Conservation (phyloP, 305 asterid species). For the Fraxinus paxiana region DNA sequence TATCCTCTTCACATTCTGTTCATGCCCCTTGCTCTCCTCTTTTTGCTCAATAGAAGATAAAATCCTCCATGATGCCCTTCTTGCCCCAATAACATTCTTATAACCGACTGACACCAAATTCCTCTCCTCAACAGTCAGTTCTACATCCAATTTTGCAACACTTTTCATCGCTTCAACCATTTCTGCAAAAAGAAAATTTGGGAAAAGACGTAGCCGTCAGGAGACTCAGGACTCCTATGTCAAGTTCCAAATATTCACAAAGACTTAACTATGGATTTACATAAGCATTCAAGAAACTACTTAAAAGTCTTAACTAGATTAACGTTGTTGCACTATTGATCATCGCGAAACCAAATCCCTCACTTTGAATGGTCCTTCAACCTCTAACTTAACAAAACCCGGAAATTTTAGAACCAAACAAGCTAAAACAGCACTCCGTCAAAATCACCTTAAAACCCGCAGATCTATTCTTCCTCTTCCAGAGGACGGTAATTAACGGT, state of each 20-base stretch:
- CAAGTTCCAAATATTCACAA: background rate
- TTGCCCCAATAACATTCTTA: conserved; percentile 78
- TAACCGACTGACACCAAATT: conserved; percentile 76
- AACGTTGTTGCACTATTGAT: background rate
- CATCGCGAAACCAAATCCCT: background rate
- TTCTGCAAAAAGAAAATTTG: conserved; percentile 34
- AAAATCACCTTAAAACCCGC: background rate
- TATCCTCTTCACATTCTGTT: conserved; percentile 68
- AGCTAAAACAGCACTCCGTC: background rate
- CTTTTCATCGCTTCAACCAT: conserved; percentile 85
- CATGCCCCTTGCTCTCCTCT: conserved; percentile 81
- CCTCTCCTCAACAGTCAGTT: conserved; percentile 77
- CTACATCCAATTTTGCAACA: conserved; percentile 69
- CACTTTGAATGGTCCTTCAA: background rate
- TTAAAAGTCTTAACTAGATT: background rate
- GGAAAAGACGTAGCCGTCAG: background rate
- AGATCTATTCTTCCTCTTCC: background rate
- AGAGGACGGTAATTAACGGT: background rate
- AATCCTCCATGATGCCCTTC: conserved; percentile 86
- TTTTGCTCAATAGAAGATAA: conserved; percentile 82
- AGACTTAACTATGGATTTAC: background rate
- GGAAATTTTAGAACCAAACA: background rate
- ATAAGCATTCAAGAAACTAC: background rate
- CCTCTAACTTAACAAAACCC: background rate
- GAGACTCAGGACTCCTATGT: background rate